Evolutionary conservation across 495 filamentous ascomycete genomes (phyloP).

Genomic region (Sporormia fimetaria): DNA sequence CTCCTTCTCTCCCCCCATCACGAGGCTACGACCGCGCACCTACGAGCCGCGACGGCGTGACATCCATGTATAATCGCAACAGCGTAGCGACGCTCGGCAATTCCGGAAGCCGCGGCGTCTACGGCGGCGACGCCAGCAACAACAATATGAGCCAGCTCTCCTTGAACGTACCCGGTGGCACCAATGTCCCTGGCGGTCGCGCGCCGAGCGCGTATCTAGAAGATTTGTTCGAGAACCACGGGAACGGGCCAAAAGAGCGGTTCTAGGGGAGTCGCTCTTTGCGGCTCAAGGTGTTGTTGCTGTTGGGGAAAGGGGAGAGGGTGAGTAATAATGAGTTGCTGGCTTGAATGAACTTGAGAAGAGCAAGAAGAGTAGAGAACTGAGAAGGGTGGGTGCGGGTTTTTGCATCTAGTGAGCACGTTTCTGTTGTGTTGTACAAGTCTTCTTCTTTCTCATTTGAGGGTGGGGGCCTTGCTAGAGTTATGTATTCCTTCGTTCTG

Average conservation of each 20-base stretch:
- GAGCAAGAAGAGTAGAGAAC: too few species aligned
- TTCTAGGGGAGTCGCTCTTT: slow-evolving; percentile 12
- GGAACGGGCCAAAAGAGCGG: slow-evolving; percentile 30
- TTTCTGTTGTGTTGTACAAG: too few species aligned
- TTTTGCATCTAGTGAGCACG: too few species aligned
- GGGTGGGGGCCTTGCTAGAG: too few species aligned
- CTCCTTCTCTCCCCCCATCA: slow-evolving; percentile 41
- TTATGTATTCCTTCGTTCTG: too few species aligned
- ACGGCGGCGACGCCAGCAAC: slow-evolving; percentile 40
- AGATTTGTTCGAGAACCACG: slow-evolving; percentile 72
- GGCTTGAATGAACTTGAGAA: background rate
- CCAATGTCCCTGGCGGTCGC: slow-evolving; percentile 45
- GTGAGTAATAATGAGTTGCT: background rate
- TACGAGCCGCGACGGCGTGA: slow-evolving; percentile 32
- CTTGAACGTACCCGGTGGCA: slow-evolving; percentile 49
- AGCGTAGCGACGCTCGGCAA: slow-evolving; percentile 23
- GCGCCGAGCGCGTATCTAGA: slow-evolving; percentile 90
- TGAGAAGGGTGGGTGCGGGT: too few species aligned
- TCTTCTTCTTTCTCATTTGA: too few species aligned
- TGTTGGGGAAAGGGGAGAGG: background rate
- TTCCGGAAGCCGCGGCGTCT: slow-evolving; percentile 24
- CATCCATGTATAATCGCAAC: slow-evolving; percentile 19
- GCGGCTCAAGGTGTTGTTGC: background rate
- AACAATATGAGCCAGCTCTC: slow-evolving; percentile 62
- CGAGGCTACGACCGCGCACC: slow-evolving; percentile 26